A percentile compares a stretch with the other conserved stretches of the same genome.
Evolutionary conservation across 176 grass and related monocot genomes (phyloP).

Genomic region (Bolboschoenus planiculmis): DNA sequence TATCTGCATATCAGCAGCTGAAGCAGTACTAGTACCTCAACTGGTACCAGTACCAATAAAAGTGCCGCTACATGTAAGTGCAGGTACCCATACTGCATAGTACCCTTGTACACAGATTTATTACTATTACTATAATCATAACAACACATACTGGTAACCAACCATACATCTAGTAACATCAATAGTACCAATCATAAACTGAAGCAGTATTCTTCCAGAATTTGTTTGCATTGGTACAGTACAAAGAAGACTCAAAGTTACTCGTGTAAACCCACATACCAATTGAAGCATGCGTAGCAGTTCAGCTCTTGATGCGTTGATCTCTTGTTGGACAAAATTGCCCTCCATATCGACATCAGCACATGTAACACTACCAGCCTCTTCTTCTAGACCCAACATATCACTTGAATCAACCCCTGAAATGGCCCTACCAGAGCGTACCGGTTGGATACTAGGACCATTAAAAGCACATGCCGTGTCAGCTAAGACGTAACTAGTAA

Average conservation of each 20-base stretch:
- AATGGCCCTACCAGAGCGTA: neutral
- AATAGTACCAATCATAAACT: no score
- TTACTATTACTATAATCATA: neutral
- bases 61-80: neutral
- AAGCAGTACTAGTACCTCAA: neutral
- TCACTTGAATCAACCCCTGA: constrained; percentile 20
- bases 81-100: neutral
- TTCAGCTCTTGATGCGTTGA: constrained; percentile 8
- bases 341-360: constrained; percentile 10
- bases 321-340: neutral
- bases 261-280: constrained; percentile 17
- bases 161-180: neutral
- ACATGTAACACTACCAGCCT: neutral
- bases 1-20: neutral
- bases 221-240: neutral
- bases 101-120: neutral
- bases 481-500: constrained; percentile 26
- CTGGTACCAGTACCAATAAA: neutral
- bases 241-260: neutral
- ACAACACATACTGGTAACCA: neutral
- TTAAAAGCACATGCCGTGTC: constrained; percentile 22
- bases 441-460: neutral
- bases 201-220: neutral
- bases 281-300: constrained; percentile 26
- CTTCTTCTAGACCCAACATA: constrained; percentile 5